Evolutionary conservation across 371 early-diverging fungal species (phyloP).

Genomic region (Mortierella sp.): DNA sequence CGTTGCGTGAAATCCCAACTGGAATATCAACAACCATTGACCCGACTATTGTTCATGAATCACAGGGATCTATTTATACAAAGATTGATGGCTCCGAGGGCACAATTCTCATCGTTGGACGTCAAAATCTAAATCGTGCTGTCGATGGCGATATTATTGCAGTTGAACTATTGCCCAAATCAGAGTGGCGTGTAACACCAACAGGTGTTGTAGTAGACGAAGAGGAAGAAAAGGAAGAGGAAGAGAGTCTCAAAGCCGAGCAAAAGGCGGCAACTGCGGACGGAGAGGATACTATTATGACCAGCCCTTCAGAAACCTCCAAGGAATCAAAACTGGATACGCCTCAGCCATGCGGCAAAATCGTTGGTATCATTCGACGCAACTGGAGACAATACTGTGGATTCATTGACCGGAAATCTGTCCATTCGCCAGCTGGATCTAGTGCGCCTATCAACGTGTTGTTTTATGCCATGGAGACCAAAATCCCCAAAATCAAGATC

Average conservation of each 20-base stretch:
- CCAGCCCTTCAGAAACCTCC: conserved; percentile 57
- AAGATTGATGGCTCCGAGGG: conserved; percentile 78
- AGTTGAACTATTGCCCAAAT: conserved; percentile 83
- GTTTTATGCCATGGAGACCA: conserved; percentile 90
- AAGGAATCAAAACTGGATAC: conserved; percentile 51
- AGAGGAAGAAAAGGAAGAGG: conserved; percentile 68
- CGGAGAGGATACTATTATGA: conserved; percentile 57
- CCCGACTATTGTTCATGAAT: background rate
- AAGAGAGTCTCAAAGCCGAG: conserved; percentile 58
- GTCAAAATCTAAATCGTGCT: conserved; percentile 88
- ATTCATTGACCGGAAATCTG: conserved; percentile 83
- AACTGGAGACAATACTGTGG: conserved; percentile 96
- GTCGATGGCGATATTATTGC: conserved; percentile 93
- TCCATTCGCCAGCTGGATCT: conserved; percentile 63
- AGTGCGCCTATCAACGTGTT: conserved; percentile 65
- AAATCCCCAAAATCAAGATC: conserved; percentile 92
- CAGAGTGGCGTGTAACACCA: conserved; percentile 83
- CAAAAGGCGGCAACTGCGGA: conserved; percentile 39
- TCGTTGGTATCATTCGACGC: conserved; percentile 93
- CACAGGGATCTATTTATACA: conserved; percentile 78
- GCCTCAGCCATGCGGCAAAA: conserved; percentile 80
- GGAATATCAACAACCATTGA: too few relatives aligned
- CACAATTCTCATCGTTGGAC: conserved; percentile 83
- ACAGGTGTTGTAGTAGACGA: conserved; percentile 80
- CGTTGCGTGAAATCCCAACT: background rate